These are phyloP conservation scores for Calonectria multiphialidica DNA, from an alignment of 2,329 filamentous ascomycete genomes.

Conservation along the genomic window DNA sequence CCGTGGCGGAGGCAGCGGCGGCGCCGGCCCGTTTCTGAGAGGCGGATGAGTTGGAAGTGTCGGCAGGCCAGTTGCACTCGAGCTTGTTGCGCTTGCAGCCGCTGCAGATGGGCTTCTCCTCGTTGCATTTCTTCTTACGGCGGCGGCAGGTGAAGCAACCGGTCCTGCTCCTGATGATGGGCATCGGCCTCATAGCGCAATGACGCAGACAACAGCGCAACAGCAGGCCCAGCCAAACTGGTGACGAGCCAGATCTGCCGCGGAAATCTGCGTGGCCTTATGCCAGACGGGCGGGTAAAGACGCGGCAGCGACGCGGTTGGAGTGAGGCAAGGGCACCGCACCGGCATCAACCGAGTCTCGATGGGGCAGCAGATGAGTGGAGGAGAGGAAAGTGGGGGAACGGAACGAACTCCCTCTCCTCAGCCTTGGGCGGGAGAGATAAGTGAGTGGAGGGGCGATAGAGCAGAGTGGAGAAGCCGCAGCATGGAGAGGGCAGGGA, in stretches of 20 bases:
- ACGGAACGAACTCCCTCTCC: conserved; percentile 13
- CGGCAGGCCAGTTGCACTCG: conserved; percentile 62
- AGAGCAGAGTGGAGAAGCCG: conserved; percentile 9
- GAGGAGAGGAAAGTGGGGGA: conserved; percentile 35
- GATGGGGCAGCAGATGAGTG: conserved; percentile 33
- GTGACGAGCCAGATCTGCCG: conserved; percentile 17
- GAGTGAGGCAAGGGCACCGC: not conserved
- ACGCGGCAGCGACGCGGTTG: conserved; percentile 9
- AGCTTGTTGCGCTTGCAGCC: conserved; percentile 66
- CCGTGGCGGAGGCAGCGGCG: not conserved
- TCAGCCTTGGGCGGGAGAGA: conserved; percentile 11
- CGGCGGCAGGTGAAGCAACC: conserved; percentile 64
- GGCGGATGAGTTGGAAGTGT: conserved; percentile 27
- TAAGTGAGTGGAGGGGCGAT: conserved; percentile 12
- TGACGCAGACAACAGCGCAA: not conserved
- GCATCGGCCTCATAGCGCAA: conserved; percentile 45
- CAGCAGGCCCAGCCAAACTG: not conserved
- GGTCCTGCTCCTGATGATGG: conserved; percentile 52
- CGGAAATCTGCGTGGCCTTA: conserved; percentile 14
- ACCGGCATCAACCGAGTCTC: conserved; percentile 28
- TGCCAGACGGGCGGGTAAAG: not conserved
- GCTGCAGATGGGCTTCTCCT: conserved; percentile 63
- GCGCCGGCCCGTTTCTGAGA: conserved; percentile 26
- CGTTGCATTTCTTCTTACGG: conserved; percentile 67
- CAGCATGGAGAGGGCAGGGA: not conserved